phyloP scores from a whole-genome alignment of 2,329 filamentous ascomycete genomes.

The Fusarium paranaense region DNA sequence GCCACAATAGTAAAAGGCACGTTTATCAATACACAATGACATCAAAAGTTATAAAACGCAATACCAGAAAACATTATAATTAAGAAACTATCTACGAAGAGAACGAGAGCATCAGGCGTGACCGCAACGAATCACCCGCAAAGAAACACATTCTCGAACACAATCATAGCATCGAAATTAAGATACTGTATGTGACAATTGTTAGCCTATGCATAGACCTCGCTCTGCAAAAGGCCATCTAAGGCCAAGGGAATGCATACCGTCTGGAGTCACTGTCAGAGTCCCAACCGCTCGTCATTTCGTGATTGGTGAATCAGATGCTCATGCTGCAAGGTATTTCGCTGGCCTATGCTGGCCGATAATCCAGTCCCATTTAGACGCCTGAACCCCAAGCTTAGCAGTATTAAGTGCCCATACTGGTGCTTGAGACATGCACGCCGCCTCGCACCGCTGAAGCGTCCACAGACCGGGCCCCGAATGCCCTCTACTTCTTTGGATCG shows the following conservation, averaged over 20 bases:
- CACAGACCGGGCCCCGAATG: too few relatives aligned
- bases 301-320: neutral
- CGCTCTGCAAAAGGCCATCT: neutral
- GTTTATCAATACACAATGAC: neutral
- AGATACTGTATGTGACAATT: neutral
- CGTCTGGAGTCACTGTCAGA: neutral
- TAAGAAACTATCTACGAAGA: neutral
- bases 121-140: neutral
- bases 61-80: neutral
- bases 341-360: neutral
- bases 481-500: neutral
- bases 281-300: neutral
- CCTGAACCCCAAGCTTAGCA: neutral
- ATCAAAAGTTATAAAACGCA: neutral
- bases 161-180: neutral
- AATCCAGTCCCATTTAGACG: neutral
- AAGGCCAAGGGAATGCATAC: neutral
- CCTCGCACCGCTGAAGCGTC: too few relatives aligned
- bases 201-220: neutral
- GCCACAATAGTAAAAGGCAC: neutral
- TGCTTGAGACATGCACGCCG: neutral
- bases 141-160: neutral
- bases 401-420: neutral
- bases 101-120: neutral
- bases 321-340: neutral